Evolutionary conservation across 2,329 filamentous ascomycete genomes (phyloP), one percentile per base, ranked within the genome.

Genomic region (Exophiala sp.): DNA sequence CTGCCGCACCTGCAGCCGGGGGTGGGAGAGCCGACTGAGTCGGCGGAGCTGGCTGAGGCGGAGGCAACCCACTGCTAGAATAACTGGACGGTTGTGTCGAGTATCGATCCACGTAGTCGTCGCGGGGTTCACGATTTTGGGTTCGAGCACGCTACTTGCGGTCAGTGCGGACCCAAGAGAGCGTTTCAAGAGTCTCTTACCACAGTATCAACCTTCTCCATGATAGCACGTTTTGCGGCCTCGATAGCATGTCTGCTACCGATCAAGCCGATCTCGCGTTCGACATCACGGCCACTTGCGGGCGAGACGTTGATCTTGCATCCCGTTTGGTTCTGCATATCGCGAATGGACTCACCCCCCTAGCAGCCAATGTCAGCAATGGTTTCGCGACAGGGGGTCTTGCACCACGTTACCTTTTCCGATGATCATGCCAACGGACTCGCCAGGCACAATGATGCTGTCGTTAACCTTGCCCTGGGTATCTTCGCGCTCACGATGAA

Each of bases 231-330:
- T 72, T 94, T 94, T 29, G 90, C 90, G 58, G 81, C 80, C 45
- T 81, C 80, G 63, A 95, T 93, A 47, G 86, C 82, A 60, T 88
- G 83, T 38, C 80, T 79, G 30, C 79, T 80, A 56, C 89, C 90
- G 56, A 93, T 85, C 38, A 95, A 77, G 39, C 86, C 87, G 64
- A 95, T 95, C 67, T 94, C 86, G 63, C 89, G 83, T 66, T 93
- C 84, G 50, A 82, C 78, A 64, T 95, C 88, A 58, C 80, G 83
- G 13, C 85, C 85, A 29, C 82, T 83, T 6, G 88, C 83, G 62
- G 87, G 86, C 24, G 87, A 86, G 21, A 95, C 89, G 62, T 95
- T 95, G 74, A 95, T 95, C 73, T 95, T 95, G 77, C 90, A 95
- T 39, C 87, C 86, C 3, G 88, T 93, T 24, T 74, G 78, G 63